Evolutionary conservation across 2,329 filamentous ascomycete species (phyloP).

Genomic region (Teratosphaeria destructans): DNA sequence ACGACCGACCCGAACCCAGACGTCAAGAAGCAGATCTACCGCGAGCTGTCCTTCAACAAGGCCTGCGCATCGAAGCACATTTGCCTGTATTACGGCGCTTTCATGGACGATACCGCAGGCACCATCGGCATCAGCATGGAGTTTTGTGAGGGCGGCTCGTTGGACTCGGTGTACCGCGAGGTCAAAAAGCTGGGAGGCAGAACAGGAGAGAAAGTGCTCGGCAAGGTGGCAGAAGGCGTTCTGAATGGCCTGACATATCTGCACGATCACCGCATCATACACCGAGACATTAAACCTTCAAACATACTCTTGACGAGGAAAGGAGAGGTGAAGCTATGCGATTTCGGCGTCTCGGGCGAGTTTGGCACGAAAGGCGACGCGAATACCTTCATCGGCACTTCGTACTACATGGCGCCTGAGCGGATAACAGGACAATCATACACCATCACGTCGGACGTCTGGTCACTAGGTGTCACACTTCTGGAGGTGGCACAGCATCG

Average conservation of each 20-base stretch:
- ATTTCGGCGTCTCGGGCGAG: constrained; percentile 95
- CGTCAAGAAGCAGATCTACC: constrained; percentile 95
- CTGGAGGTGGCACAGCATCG: constrained; percentile 99
- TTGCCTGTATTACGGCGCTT: constrained; percentile 93
- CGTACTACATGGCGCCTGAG: constrained; percentile 98
- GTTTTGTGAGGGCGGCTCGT: constrained; percentile 90
- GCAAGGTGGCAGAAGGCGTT: constrained; percentile 92
- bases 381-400: constrained; percentile 97
- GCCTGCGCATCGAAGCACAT: constrained; percentile 93
- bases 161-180: constrained; percentile 95
- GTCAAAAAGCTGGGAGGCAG: constrained; percentile 90
- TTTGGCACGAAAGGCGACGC: constrained; percentile 98
- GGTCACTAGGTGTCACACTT: constrained; percentile 91
- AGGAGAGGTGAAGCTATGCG: constrained; percentile 93
- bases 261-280: constrained; percentile 92
- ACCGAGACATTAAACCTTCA: constrained; percentile 96
- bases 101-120: constrained; percentile 88
- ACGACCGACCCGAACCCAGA: constrained; percentile 96
- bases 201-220: constrained; percentile 92
- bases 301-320: constrained; percentile 90
- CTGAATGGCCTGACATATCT: constrained; percentile 89
- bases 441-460: constrained; percentile 96
- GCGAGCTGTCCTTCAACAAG: constrained; percentile 96
- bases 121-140: constrained; percentile 99
- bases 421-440: constrained; percentile 96